phyloP scores from a whole-genome alignment of 495 filamentous ascomycete genomes.

The Pseudevernia furfuracea region DNA sequence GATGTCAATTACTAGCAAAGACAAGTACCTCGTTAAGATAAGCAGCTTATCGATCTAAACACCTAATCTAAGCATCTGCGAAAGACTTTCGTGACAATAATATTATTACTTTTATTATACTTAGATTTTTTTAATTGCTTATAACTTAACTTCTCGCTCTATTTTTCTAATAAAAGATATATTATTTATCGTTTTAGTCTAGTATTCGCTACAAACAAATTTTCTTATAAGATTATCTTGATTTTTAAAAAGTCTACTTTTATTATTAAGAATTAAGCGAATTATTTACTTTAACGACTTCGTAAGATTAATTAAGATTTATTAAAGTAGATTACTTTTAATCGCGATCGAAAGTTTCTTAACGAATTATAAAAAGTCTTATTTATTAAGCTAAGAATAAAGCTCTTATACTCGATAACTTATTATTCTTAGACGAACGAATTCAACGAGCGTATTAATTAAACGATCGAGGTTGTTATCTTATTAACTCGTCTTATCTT shows the following conservation, averaged over 20 bases:
- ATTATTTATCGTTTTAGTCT: too few relatives aligned
- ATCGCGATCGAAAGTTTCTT: constrained; percentile 14
- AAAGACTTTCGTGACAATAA: too few relatives aligned
- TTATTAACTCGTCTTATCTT: too few relatives aligned
- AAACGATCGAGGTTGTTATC: constrained; percentile 22
- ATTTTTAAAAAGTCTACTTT: not conserved
- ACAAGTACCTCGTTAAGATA: too few relatives aligned
- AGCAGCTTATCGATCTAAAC: too few relatives aligned
- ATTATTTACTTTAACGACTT: not conserved
- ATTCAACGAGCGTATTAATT: constrained; percentile 21
- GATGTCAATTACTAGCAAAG: too few relatives aligned
- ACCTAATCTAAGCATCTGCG: too few relatives aligned
- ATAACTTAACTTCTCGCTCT: too few relatives aligned
- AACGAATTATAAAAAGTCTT: constrained; percentile 1
- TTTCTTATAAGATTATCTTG: not conserved
- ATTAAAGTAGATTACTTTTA: constrained; percentile 5
- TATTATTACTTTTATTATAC: too few relatives aligned
- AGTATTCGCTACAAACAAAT: too few relatives aligned
- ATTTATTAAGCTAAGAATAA: constrained; percentile 3
- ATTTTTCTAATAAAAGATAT: too few relatives aligned
- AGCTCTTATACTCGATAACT: constrained; percentile 5
- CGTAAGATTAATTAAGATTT: constrained; percentile 4
- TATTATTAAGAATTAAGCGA: not conserved
- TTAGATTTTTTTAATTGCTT: too few relatives aligned
- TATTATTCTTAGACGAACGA: constrained; percentile 26